Evolutionary conservation across 106 monocot genomes (phyloP).

Genomic region (Allium sativum): DNA sequence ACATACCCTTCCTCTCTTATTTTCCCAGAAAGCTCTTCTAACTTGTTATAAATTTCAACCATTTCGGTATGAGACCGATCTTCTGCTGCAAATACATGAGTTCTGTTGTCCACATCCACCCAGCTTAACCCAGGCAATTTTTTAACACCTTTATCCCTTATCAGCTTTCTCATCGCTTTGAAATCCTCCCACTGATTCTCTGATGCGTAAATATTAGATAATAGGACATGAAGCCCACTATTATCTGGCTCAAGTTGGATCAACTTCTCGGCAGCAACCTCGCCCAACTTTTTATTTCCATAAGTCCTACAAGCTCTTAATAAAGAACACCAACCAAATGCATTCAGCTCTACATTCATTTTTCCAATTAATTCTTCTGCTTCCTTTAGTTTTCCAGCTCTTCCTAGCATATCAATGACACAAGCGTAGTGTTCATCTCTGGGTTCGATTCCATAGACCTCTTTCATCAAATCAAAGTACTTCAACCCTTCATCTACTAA

Average conservation of each 20-base stretch:
- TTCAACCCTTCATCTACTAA: conserved; percentile 37
- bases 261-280: conserved; percentile 54
- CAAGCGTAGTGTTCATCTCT: conserved; percentile 39
- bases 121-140: conserved; percentile 51
- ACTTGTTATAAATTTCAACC: conserved; percentile 40
- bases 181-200: conserved; percentile 43
- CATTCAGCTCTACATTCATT: conserved; percentile 46
- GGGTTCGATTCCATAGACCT: conserved; percentile 18
- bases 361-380: conserved; percentile 26
- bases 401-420: conserved; percentile 37
- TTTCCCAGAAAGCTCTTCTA: conserved; percentile 27
- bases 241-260: conserved; percentile 45
- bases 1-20: conserved; percentile 52
- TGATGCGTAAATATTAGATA: conserved; percentile 45
- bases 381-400: conserved; percentile 41
- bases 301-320: conserved; percentile 50
- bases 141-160: conserved; percentile 35
- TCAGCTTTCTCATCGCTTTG: conserved; percentile 32
- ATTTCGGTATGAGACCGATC: conserved; percentile 38
- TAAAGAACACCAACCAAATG: conserved; percentile 51
- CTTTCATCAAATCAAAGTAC: conserved; percentile 31
- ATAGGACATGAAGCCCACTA: conserved; percentile 35
- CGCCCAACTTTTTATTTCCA: conserved; percentile 28
- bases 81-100: conserved; percentile 39
- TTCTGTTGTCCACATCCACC: conserved; percentile 49